Conservation (phyloP, 2,329 filamentous ascomycete species). For the Rhinocladiella mackenziei region DNA sequence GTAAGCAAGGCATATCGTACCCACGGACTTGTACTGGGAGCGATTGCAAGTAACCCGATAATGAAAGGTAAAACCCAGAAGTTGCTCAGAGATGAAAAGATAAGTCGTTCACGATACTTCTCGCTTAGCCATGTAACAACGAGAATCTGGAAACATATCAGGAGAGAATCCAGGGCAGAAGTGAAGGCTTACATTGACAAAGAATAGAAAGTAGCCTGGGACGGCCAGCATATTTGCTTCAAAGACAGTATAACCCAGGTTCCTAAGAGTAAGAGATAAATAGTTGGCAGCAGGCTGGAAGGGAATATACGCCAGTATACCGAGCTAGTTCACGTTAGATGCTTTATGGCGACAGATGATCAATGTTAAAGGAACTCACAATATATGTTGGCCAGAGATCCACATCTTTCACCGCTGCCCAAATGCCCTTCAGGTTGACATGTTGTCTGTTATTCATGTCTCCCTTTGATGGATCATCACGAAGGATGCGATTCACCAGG, state of each 20-base stretch:
- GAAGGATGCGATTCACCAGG: conserved; percentile 53
- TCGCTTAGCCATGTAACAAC: conserved; percentile 48
- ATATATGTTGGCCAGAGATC: conserved; percentile 54
- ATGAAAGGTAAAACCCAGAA: conserved; percentile 53
- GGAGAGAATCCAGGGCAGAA: not conserved
- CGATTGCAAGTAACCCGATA: conserved; percentile 48
- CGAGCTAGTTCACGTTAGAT: conserved; percentile 35
- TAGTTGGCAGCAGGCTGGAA: conserved; percentile 51
- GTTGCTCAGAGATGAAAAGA: conserved; percentile 51
- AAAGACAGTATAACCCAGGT: conserved; percentile 33
- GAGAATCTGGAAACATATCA: conserved; percentile 44
- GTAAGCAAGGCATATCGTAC: conserved; percentile 50
- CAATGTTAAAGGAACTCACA: conserved; percentile 36
- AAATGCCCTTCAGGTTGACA: conserved; percentile 45
- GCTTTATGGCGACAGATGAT: conserved; percentile 44
- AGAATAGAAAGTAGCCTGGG: conserved; percentile 39
- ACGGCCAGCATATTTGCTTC: conserved; percentile 34
- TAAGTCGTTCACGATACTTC: conserved; percentile 50
- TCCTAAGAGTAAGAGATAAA: conserved; percentile 51
- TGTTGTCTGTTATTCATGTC: conserved; percentile 42
- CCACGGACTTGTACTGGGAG: conserved; percentile 47
- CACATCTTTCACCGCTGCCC: conserved; percentile 49
- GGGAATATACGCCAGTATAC: conserved; percentile 40
- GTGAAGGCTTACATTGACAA: conserved; percentile 37
- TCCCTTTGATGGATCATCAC: conserved; percentile 40